These are phyloP conservation scores for Pythium biforme DNA, from an alignment of 352 stramenopile genomes.

Conservation along the genomic window DNA sequence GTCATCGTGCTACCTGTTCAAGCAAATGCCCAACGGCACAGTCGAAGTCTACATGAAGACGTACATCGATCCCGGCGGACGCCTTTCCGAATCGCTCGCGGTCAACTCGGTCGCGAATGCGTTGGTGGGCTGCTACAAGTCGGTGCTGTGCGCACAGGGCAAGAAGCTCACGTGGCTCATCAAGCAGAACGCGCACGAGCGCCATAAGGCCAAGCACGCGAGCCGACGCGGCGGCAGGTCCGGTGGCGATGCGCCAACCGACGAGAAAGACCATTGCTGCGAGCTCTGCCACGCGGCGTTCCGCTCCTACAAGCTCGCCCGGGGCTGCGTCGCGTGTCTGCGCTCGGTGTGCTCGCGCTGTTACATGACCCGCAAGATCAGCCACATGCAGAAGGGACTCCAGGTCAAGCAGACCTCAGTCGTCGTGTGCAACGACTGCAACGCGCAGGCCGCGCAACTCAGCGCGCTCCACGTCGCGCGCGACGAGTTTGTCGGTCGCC, in stretches of 20 bases:
- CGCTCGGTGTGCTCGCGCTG: slow-evolving; percentile 22
- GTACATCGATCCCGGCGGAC: slow-evolving; percentile 29
- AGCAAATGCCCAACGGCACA: slow-evolving; percentile 26
- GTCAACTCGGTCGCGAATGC: slow-evolving; percentile 22
- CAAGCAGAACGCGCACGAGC: slow-evolving; percentile 17
- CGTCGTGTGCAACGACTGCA: slow-evolving; percentile 24
- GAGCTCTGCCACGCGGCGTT: slow-evolving; percentile 22
- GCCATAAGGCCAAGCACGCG: neutral
- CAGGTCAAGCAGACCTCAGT: slow-evolving; percentile 22
- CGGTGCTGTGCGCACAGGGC: slow-evolving; percentile 30
- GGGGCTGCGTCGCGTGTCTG: slow-evolving; percentile 22
- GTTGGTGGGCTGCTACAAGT: slow-evolving; percentile 36
- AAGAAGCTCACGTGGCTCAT: slow-evolving; percentile 38
- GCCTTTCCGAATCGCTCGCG: slow-evolving; percentile 23
- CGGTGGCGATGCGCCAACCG: neutral
- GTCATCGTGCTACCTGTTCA: slow-evolving; percentile 40
- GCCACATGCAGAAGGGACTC: slow-evolving; percentile 24
- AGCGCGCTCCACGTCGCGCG: slow-evolving; percentile 14
- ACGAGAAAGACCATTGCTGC: slow-evolving; percentile 16
- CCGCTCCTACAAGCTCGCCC: slow-evolving; percentile 21
- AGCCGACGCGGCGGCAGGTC: too few relatives aligned
- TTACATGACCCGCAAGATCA: slow-evolving; percentile 23
- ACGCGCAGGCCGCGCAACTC: slow-evolving; percentile 5
- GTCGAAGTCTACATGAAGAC: slow-evolving; percentile 43
- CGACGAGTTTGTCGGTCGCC: slow-evolving; percentile 21